Percentiles rank a stretch among this genome's conserved stretches.
phyloP scores from a whole-genome alignment of 306 rosid genomes.

The Hylodesmum podocarpum region DNA sequence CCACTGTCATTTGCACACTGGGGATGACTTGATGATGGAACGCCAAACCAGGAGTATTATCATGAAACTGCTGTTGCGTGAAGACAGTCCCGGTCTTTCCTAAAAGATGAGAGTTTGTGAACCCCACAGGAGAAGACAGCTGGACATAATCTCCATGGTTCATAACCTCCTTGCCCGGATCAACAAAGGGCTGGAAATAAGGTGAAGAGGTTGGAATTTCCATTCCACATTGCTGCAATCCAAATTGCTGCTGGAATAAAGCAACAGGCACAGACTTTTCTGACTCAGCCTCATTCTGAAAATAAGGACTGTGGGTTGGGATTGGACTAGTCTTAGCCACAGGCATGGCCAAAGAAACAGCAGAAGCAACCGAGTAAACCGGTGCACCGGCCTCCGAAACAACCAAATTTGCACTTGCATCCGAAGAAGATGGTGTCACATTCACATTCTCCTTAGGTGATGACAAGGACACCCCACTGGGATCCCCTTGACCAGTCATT shows the following conservation, averaged over 20 bases:
- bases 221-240: slow-evolving; percentile 54
- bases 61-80: slow-evolving; percentile 56
- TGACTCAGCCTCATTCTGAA: slow-evolving; percentile 47
- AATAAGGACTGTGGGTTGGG: slow-evolving; percentile 35
- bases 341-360: slow-evolving; percentile 40
- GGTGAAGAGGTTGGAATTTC: slow-evolving; percentile 52
- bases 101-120: slow-evolving; percentile 53
- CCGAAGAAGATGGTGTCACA: slow-evolving; percentile 44
- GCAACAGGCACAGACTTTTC: slow-evolving; percentile 54
- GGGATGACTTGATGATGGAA: slow-evolving; percentile 59
- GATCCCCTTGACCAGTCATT: slow-evolving; percentile 51
- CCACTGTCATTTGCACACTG: slow-evolving; percentile 50
- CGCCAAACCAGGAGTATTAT: slow-evolving; percentile 41
- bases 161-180: slow-evolving; percentile 45
- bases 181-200: slow-evolving; percentile 55
- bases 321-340: slow-evolving; percentile 40
- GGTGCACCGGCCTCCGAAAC: slow-evolving; percentile 41
- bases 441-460: slow-evolving; percentile 48
- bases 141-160: slow-evolving; percentile 56
- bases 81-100: slow-evolving; percentile 47
- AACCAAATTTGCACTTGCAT: slow-evolving; percentile 39
- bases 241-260: slow-evolving; percentile 43
- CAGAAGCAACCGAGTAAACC: slow-evolving; percentile 40
- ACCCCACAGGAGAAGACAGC: slow-evolving; percentile 57
- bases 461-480: slow-evolving; percentile 32